Evolutionary conservation across 2,329 filamentous ascomycete genomes (phyloP), one percentile per base, ranked within the genome.

Genomic region (Trichothecium sympodiale): DNA sequence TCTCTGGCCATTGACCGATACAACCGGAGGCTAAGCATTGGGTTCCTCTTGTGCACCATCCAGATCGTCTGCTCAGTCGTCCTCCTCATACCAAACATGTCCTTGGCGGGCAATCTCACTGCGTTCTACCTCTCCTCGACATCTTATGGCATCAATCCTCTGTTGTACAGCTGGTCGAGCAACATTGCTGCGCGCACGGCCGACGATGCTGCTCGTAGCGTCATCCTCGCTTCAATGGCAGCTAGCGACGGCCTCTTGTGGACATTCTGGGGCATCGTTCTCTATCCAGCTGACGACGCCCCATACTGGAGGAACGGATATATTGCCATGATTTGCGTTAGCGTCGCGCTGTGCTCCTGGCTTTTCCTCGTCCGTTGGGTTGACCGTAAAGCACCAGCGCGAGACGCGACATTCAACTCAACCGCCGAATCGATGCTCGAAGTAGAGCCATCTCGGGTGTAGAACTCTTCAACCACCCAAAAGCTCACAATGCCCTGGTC

Each of bases 191-290:
- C 43, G 2, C 36, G 45, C 9, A 43, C 40, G 0, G 49, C 46
- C 0, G 64, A 65, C 13, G 61, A 66, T 38, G 60, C 61, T 2
- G 42, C 52, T 0, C 47, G 63, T 9, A 56, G 55, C 9, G 51
- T 65, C 3, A 58, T 57, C 0, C 41, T 66, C 0, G 59, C 56
- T 29, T 51, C 52, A 0, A 64, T 65, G 60, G 62, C 59, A 9
- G 55, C 57, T 17, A 52, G 54, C 3, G 54, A 56, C 12, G 55
- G 54, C 29, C 46, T 58, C 1, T 39, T 66, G 17, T 65, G 60
- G 40, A 64, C 63, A 0, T 65, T 64, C 33, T 66, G 62, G 62
- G 62, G 61, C 0, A 61, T 66, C 5, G 45, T 52, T 0, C 42
- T 67, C 7, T 65, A 65, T 31, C 49, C 58, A 10, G 60, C 60